These are phyloP conservation scores for Cladophialophora psammophila DNA, from an alignment of 2,329 filamentous ascomycete genomes.

Conservation along the genomic window DNA sequence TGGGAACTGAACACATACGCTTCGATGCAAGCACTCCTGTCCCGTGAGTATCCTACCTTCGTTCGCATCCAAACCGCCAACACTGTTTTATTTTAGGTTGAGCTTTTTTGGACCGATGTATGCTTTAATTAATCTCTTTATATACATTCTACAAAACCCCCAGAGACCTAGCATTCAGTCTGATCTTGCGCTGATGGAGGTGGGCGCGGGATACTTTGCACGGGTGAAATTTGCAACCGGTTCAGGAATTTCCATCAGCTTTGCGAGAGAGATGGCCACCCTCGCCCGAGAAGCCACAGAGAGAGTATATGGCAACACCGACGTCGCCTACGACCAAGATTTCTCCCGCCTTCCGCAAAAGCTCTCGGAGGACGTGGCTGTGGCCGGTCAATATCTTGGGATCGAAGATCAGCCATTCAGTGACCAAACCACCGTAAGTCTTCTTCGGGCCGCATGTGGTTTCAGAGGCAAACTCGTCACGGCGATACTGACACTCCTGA, in stretches of 20 bases:
- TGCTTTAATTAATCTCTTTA: conserved; percentile 13
- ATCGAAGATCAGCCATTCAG: not conserved
- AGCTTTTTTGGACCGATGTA: conserved; percentile 5
- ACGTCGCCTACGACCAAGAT: not conserved
- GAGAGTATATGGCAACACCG: not conserved
- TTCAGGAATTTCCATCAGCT: not conserved
- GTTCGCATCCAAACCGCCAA: too few species aligned
- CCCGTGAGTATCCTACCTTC: conserved; percentile 1
- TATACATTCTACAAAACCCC: conserved; percentile 12
- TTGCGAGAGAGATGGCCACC: not conserved
- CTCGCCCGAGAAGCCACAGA: conserved; percentile 1
- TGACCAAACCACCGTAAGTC: not conserved
- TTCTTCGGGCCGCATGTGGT: not conserved
- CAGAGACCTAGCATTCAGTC: not conserved
- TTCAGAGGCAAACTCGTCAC: too few species aligned
- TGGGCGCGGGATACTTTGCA: conserved; percentile 3
- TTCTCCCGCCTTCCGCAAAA: not conserved
- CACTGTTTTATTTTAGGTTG: not conserved
- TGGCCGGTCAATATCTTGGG: not conserved
- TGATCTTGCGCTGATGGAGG: conserved; percentile 13
- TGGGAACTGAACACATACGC: conserved; percentile 9
- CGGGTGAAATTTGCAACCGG: conserved; percentile 8
- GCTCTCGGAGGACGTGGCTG: not conserved
- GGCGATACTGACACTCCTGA: not conserved
- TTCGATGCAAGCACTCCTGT: conserved; percentile 19